Conservation (phyloP, 306 rosid species). For the Biancaea sappan region DNA sequence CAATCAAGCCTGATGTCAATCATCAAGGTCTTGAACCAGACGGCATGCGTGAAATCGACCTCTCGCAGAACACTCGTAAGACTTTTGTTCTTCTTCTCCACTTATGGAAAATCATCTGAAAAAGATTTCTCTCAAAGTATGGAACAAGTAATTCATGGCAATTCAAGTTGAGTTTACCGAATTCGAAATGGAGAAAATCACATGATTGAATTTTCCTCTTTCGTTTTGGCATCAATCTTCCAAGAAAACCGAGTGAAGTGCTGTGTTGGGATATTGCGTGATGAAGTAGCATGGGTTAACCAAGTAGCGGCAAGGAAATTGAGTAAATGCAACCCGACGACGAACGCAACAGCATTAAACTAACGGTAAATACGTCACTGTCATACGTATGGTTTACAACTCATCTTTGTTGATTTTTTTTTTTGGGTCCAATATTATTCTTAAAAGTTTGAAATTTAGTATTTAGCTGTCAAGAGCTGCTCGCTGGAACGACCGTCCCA, state of each 20-base stretch:
- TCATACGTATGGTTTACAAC: background rate
- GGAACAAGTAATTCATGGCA: background rate
- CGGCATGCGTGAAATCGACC: constrained; percentile 3
- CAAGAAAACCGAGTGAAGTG: background rate
- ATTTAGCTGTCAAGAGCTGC: constrained; percentile 29
- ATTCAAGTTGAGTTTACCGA: background rate
- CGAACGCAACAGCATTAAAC: constrained; percentile 30
- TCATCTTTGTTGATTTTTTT: background rate
- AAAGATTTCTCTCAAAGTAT: background rate
- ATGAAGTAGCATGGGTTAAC: background rate
- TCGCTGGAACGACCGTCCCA: constrained; percentile 36
- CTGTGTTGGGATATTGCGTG: constrained; percentile 20
- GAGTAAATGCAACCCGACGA: constrained; percentile 1
- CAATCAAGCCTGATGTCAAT: constrained; percentile 13
- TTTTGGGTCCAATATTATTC: too few relatives aligned
- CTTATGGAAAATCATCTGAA: too few relatives aligned
- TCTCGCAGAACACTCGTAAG: background rate
- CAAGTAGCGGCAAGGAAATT: constrained; percentile 30
- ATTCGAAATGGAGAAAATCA: constrained; percentile 1
- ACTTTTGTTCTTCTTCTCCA: background rate
- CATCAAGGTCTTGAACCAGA: background rate
- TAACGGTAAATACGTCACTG: constrained; percentile 23
- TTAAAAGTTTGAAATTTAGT: background rate
- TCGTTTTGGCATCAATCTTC: background rate
- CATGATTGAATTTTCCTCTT: background rate